Percentiles rank a stretch among this genome's conserved stretches.
Evolutionary conservation across 805 yeast species (phyloP).

Genomic region (Candida succiphila): DNA sequence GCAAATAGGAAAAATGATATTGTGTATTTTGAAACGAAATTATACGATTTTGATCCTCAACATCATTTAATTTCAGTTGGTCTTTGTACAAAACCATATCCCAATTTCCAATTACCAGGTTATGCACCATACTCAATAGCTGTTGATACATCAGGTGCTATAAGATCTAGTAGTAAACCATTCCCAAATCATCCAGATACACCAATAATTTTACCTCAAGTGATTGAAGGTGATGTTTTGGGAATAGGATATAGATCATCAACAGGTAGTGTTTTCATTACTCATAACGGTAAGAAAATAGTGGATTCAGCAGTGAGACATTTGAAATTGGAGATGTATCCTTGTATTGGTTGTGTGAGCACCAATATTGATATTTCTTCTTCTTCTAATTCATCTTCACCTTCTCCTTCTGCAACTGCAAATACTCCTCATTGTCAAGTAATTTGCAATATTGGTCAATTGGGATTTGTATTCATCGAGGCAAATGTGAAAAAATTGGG

Average conservation of each 20-base stretch:
- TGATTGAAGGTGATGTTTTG: slow-evolving; percentile 42
- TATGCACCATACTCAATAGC: slow-evolving; percentile 59
- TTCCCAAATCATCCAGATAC: slow-evolving; percentile 36
- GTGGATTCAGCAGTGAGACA: slow-evolving; percentile 42
- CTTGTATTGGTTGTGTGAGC: slow-evolving; percentile 50
- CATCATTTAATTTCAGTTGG: slow-evolving; percentile 56
- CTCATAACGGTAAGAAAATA: slow-evolving; percentile 45
- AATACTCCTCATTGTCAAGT: too few relatives aligned
- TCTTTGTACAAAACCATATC: slow-evolving; percentile 62
- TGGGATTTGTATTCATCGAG: slow-evolving; percentile 84
- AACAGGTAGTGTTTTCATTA: slow-evolving; percentile 40
- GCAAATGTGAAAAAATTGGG: slow-evolving; percentile 62
- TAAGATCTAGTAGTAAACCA: slow-evolving; percentile 53
- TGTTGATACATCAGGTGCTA: slow-evolving; percentile 63
- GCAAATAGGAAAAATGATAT: slow-evolving; percentile 33
- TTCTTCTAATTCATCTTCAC: too few relatives aligned
- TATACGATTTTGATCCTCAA: slow-evolving; percentile 28
- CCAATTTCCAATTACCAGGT: slow-evolving; percentile 70
- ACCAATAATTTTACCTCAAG: slow-evolving; percentile 36
- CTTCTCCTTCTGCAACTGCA: too few relatives aligned
- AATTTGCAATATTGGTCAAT: slow-evolving; percentile 70
- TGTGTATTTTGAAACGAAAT: slow-evolving; percentile 58
- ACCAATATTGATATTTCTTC: too few relatives aligned
- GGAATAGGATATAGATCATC: slow-evolving; percentile 43
- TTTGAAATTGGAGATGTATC: slow-evolving; percentile 38